These are phyloP conservation scores for Avicennia marina DNA, from an alignment of 257 asterid species.

Conservation along the genomic window DNA sequence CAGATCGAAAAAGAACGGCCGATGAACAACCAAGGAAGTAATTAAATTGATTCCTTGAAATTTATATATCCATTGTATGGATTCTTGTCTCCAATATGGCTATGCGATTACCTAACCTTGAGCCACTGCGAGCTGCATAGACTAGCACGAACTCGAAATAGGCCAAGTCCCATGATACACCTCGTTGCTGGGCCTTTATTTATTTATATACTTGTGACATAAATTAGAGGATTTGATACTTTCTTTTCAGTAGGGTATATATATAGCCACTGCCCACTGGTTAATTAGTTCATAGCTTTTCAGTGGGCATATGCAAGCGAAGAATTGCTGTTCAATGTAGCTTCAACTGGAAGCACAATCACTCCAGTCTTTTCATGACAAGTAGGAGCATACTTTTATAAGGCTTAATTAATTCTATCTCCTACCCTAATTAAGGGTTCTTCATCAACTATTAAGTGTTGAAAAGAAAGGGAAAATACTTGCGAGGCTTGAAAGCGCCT, in stretches of 20 bases:
- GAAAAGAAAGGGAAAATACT: too few relatives aligned
- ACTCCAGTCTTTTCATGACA: background rate
- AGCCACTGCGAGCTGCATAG: background rate
- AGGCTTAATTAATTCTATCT: too few relatives aligned
- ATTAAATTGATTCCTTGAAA: constrained; percentile 24
- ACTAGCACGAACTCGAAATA: background rate
- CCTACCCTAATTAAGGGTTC: too few relatives aligned
- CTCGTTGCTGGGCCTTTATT: background rate
- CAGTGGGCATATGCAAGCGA: background rate
- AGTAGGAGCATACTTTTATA: too few relatives aligned
- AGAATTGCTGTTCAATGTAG: background rate
- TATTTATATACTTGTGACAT: background rate
- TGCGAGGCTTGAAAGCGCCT: too few relatives aligned
- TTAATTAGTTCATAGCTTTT: background rate
- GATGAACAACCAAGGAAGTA: constrained; percentile 13
- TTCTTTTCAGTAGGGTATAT: background rate
- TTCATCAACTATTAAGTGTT: too few relatives aligned
- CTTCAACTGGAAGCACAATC: background rate
- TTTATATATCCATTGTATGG: background rate
- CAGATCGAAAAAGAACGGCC: constrained; percentile 22
- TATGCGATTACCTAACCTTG: constrained; percentile 4
- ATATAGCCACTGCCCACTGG: background rate
- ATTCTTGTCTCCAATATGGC: constrained; percentile 14
- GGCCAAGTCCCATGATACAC: background rate
- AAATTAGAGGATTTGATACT: background rate